Base-by-base conservation (phyloP, 2,329 filamentous ascomycete genomes). In the Botrytis paeoniae region DNA sequence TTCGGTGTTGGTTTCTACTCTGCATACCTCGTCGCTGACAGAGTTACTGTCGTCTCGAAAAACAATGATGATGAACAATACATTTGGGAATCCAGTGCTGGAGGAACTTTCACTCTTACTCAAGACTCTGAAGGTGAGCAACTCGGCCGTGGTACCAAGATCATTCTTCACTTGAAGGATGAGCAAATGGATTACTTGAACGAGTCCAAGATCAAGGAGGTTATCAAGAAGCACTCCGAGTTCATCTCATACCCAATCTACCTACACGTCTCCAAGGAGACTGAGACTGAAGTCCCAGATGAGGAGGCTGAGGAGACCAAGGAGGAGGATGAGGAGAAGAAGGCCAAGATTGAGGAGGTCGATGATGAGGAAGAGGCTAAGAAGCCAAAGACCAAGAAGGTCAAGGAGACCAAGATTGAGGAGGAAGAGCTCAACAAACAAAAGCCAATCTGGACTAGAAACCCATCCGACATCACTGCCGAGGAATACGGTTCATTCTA, bases 1-100 rank as follows among this genome's bases (percentile, higher is more conserved):
- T 99, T 99, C 85, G 96, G 96, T 97, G 96, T 99, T 81, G 96
- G 96, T 92, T 99, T 99, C 93, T 99, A 99, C 92, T 98, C 96
- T 76, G 96, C 96, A 83, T 99, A 99, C 90, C 94, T 99, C 75
- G 96, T 99, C 80, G 96, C 96, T 84, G 96, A 99, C 89, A 91
- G 91, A 81, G 96, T 99, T 80, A 94, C 91, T 79, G 95, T 99
- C 83, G 82, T 97, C 85, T 98, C 96, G 82, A 99, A 98, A 91
- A 89, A 98, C 93, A 99, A 99, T 84, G 96, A 99, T 86, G 96
- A 99, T 82, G 96, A 99, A 89, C 96, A 99, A 89, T 99, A 99
- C 90, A 87, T 98, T 85, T 99, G 96, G 96, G 94, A 98, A 90
- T 99, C 96, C 64, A 92, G 90, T 82, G 96, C 96, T 76, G 96